Conservation (phyloP, 768 basidiomycete species). For the Termitomyces sp. region DNA sequence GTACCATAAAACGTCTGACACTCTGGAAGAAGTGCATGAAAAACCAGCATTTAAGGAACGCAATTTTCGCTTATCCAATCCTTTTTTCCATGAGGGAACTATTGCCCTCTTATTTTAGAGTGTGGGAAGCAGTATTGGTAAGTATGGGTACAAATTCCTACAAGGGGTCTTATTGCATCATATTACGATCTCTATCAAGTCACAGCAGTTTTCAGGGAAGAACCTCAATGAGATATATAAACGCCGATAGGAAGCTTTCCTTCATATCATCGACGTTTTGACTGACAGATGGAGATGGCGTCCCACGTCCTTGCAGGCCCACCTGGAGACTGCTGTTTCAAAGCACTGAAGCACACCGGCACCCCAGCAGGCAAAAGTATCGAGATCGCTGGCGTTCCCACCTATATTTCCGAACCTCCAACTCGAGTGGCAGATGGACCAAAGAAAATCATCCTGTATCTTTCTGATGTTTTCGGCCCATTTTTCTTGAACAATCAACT, state of each 20-base stretch:
- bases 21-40: too few species aligned
- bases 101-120: background rate
- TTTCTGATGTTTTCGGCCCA: constrained; percentile 56
- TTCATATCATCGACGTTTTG: background rate
- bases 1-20: too few species aligned
- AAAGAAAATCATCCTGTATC: constrained; percentile 50
- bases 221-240: background rate
- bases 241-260: background rate
- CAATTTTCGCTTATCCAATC: too few species aligned
- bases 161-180: background rate
- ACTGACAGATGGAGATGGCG: background rate
- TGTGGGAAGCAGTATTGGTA: background rate
- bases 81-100: background rate
- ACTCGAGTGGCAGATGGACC: constrained; percentile 6
- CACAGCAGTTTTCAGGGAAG: background rate
- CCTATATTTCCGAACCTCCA: constrained; percentile 50
- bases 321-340: constrained; percentile 49
- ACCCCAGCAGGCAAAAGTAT: constrained; percentile 37
- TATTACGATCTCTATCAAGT: background rate
- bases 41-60: too few species aligned
- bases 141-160: background rate
- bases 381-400: constrained; percentile 38
- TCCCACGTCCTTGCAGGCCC: constrained; percentile 35
- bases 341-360: constrained; percentile 47
- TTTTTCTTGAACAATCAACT: constrained; percentile 55